phyloP scores from a whole-genome alignment of 805 yeast genomes.

The Teunomyces stri region DNA sequence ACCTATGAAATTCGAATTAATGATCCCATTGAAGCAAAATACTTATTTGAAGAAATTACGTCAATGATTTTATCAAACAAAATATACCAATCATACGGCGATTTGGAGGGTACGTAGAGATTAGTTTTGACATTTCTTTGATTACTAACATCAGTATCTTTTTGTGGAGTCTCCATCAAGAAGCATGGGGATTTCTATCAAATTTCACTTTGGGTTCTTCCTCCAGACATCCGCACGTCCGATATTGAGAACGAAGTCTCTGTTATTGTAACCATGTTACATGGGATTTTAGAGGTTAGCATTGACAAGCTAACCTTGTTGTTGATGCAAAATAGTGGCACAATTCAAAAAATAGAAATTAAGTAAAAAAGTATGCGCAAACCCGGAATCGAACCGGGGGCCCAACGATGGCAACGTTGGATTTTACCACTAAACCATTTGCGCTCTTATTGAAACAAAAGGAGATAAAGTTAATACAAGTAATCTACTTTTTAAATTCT shows the following conservation, averaged over 20 bases:
- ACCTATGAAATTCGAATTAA: slow-evolving; percentile 10
- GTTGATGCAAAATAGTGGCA: neutral
- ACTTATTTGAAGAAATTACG: slow-evolving; percentile 5
- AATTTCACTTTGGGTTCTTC: slow-evolving; percentile 6
- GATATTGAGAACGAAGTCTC: neutral
- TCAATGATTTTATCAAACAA: slow-evolving; percentile 3
- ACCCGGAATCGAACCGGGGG: slow-evolving; percentile 24
- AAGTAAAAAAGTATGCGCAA: slow-evolving; percentile 13
- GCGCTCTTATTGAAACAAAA: slow-evolving; percentile 7
- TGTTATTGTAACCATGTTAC: slow-evolving; percentile 5
- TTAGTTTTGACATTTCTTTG: neutral
- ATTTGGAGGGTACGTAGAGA: slow-evolving; percentile 2
- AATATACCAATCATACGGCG: slow-evolving; percentile 4
- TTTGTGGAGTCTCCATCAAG: slow-evolving; percentile 10
- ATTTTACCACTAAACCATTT: slow-evolving; percentile 22
- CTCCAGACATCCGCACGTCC: neutral
- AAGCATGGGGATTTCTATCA: neutral
- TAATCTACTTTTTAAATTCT: too few species aligned
- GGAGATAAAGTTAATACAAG: too few species aligned
- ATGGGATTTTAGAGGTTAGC: neutral
- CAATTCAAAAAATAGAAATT: neutral
- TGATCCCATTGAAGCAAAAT: neutral
- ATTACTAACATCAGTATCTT: slow-evolving; percentile 7
- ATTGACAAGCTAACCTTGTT: neutral
- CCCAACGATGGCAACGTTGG: slow-evolving; percentile 24